phyloP scores from a whole-genome alignment of 257 asterid species.

The Eustoma russellianum region DNA sequence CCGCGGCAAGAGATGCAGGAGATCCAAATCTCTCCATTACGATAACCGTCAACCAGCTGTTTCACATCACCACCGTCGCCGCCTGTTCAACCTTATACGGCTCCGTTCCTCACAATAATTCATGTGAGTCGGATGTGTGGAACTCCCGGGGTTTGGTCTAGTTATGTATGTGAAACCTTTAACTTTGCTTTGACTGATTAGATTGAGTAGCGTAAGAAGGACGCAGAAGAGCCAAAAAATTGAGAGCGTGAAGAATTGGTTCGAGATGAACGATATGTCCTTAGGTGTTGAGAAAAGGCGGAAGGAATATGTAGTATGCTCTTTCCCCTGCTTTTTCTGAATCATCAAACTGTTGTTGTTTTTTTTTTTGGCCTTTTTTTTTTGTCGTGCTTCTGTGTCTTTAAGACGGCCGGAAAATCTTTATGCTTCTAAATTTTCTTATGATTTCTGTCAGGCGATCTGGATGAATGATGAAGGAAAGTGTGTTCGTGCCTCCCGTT shows the following conservation, averaged over 20 bases:
- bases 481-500: neutral
- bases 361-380: neutral
- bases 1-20: too few relatives aligned
- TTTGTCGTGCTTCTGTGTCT: too few relatives aligned
- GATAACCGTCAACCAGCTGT: too few relatives aligned
- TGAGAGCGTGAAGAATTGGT: slow-evolving; percentile 16
- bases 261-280: slow-evolving; percentile 11
- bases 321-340: neutral
- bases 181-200: too few relatives aligned
- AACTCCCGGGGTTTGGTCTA: too few relatives aligned
- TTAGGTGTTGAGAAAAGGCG: neutral
- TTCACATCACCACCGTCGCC: too few relatives aligned
- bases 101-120: too few relatives aligned
- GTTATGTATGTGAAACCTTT: too few relatives aligned
- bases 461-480: neutral
- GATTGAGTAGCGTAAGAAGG: slow-evolving; percentile 2
- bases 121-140: too few relatives aligned
- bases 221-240: slow-evolving; percentile 19
- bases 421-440: neutral
- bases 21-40: too few relatives aligned
- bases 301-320: slow-evolving; percentile 9
- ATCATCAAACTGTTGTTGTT: neutral
- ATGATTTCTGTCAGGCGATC: slow-evolving; percentile 1
- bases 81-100: too few relatives aligned
- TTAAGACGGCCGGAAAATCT: neutral